Percentiles rank a stretch among this genome's conserved stretches.
These are phyloP conservation scores for Lachnellula hyalina DNA, from an alignment of 2,329 filamentous ascomycete genomes.

Conservation along the genomic window DNA sequence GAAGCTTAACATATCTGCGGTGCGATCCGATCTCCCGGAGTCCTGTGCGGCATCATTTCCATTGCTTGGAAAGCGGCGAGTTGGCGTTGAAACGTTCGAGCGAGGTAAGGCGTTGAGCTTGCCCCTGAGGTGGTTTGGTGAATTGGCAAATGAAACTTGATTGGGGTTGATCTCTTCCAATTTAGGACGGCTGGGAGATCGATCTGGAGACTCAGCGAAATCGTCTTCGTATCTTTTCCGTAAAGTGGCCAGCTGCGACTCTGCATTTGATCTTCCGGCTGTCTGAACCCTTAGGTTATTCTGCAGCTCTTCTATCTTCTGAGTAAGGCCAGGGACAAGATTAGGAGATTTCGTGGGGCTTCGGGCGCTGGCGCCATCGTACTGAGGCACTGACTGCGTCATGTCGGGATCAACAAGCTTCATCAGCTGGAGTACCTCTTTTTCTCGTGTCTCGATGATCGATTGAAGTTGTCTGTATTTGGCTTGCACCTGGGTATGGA, in stretches of 20 bases:
- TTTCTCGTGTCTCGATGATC: conserved; percentile 72
- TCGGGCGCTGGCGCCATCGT: conserved; percentile 50
- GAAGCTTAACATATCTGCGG: conserved; percentile 75
- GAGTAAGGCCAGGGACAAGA: conserved; percentile 76
- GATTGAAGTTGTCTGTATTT: conserved; percentile 77
- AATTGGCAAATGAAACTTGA: conserved; percentile 67
- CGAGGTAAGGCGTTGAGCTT: conserved; percentile 53
- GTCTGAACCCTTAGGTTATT: conserved; percentile 79
- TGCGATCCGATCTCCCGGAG: conserved; percentile 78
- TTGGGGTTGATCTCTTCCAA: conserved; percentile 86
- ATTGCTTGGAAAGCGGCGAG: conserved; percentile 62
- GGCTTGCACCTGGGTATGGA: conserved; percentile 77
- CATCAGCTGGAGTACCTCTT: conserved; percentile 76
- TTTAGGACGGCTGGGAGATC: conserved; percentile 63
- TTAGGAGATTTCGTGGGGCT: conserved; percentile 49
- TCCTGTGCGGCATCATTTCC: conserved; percentile 56
- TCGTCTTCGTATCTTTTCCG: conserved; percentile 69
- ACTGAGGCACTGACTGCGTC: conserved; percentile 44
- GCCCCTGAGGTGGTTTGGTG: conserved; percentile 62
- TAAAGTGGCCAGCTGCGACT: conserved; percentile 74
- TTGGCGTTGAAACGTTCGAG: conserved; percentile 74
- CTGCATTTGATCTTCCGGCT: conserved; percentile 75
- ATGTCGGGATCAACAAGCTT: conserved; percentile 76
- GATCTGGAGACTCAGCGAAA: conserved; percentile 57
- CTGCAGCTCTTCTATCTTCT: conserved; percentile 83